phyloP scores from a whole-genome alignment of 495 filamentous ascomycete genomes.

The Pyrenula massariospora region DNA sequence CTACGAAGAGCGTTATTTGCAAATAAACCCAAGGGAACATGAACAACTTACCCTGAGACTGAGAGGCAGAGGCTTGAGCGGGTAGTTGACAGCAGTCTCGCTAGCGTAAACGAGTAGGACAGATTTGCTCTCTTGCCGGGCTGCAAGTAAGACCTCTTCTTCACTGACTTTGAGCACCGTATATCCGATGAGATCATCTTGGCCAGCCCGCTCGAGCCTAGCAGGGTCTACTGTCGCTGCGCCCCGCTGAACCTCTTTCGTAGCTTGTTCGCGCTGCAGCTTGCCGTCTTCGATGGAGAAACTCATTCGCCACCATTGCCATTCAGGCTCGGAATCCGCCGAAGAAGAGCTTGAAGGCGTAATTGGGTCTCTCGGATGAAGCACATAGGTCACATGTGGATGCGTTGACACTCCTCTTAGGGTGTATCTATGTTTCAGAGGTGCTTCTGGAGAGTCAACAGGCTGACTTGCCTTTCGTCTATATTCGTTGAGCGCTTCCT shows the following conservation, averaged over 20 bases:
- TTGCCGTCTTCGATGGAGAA: slow-evolving; percentile 37
- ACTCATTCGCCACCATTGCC: slow-evolving; percentile 46
- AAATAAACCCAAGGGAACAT: background rate
- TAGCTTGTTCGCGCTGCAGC: background rate
- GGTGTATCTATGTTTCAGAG: slow-evolving; percentile 33
- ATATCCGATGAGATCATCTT: slow-evolving; percentile 25
- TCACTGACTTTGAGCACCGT: slow-evolving; percentile 34
- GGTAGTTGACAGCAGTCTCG: slow-evolving; percentile 24
- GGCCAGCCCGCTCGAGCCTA: background rate
- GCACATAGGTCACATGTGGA: slow-evolving; percentile 39
- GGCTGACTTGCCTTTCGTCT: slow-evolving; percentile 42
- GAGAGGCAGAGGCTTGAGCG: slow-evolving; percentile 18
- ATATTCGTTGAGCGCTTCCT: slow-evolving; percentile 28
- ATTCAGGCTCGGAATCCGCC: slow-evolving; percentile 4
- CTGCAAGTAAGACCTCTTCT: slow-evolving; percentile 38
- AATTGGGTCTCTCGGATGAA: slow-evolving; percentile 11
- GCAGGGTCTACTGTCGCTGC: background rate
- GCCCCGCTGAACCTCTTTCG: background rate
- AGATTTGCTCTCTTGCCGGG: slow-evolving; percentile 33
- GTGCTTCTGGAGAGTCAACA: slow-evolving; percentile 30
- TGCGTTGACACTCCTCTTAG: slow-evolving; percentile 39
- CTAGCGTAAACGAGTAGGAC: slow-evolving; percentile 42
- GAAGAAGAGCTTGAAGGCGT: background rate
- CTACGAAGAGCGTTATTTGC: background rate
- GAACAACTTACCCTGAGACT: slow-evolving; percentile 26